Percentiles rank a stretch among this genome's conserved stretches.
phyloP scores from a whole-genome alignment of 306 rosid species.

The Corylus heterophylla region DNA sequence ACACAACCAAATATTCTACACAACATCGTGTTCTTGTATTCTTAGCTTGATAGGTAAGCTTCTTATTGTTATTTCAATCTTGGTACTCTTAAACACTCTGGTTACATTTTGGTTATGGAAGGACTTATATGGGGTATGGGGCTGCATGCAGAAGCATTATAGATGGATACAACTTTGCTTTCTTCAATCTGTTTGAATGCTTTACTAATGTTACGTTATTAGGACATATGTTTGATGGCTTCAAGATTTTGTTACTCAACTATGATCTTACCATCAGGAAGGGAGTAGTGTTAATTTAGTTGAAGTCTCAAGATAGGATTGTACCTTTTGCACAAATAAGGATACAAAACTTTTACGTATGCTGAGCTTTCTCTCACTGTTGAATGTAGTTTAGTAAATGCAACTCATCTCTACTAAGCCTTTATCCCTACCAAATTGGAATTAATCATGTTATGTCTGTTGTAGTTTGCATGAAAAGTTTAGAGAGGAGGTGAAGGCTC shows the following conservation, averaged over 20 bases:
- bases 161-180: not conserved
- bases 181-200: not conserved
- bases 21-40: slow-evolving; percentile 84
- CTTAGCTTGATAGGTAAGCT: slow-evolving; percentile 85
- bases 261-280: not conserved
- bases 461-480: no score
- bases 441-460: not conserved
- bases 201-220: not conserved
- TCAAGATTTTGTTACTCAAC: slow-evolving; percentile 1
- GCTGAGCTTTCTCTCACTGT: not conserved
- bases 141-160: slow-evolving; percentile 1
- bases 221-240: not conserved
- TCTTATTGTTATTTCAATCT: slow-evolving; percentile 18
- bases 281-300: not conserved
- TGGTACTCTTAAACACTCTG: slow-evolving; percentile 19
- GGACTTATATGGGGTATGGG: not conserved
- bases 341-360: not conserved
- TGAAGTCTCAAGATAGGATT: not conserved
- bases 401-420: not conserved
- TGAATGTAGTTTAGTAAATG: not conserved
- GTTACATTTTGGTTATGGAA: not conserved
- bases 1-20: slow-evolving; percentile 96
- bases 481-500: no score
- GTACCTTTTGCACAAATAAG: not conserved
- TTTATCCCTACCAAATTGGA: not conserved